These are phyloP conservation scores for Crithidia thermophila DNA, from an alignment of 208 protist genomes.

Conservation along the genomic window DNA sequence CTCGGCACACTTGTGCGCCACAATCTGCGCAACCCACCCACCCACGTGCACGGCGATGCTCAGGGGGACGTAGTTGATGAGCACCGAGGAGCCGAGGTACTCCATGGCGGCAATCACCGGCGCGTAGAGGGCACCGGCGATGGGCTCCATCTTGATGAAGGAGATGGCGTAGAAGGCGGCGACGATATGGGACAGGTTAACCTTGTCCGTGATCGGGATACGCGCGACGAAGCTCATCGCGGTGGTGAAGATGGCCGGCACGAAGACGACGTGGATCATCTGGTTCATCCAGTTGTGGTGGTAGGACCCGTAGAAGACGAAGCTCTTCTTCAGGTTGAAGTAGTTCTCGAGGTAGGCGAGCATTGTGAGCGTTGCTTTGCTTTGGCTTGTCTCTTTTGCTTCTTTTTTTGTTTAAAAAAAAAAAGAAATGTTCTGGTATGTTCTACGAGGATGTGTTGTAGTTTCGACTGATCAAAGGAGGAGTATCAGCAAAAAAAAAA, in stretches of 20 bases:
- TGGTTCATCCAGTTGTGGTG: constrained; percentile 70
- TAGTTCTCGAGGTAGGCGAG: constrained; percentile 53
- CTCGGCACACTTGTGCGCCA: constrained; percentile 62
- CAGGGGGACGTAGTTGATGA: constrained; percentile 26
- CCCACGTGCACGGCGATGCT: constrained; percentile 47
- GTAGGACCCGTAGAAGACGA: constrained; percentile 77
- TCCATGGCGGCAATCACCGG: constrained; percentile 49
- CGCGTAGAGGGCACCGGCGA: constrained; percentile 55
- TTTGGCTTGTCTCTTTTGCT: constrained; percentile 3
- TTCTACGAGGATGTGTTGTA: background rate
- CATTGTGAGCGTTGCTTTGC: constrained; percentile 12
- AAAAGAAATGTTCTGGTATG: constrained; percentile 1
- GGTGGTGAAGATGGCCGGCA: constrained; percentile 76
- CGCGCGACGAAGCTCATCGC: constrained; percentile 49
- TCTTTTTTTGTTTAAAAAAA: constrained; percentile 14
- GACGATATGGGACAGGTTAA: constrained; percentile 53
- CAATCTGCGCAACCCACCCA: constrained; percentile 64
- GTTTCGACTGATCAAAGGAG: background rate
- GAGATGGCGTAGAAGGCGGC: constrained; percentile 50
- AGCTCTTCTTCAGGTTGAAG: constrained; percentile 64
- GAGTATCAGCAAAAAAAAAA: background rate
- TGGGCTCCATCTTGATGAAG: constrained; percentile 68
- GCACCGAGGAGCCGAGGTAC: constrained; percentile 33
- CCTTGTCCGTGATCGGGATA: constrained; percentile 30
- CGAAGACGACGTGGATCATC: constrained; percentile 75